These are phyloP conservation scores for Symmetrospora coprosmae DNA, from an alignment of 768 basidiomycete genomes.

Conservation along the genomic window DNA sequence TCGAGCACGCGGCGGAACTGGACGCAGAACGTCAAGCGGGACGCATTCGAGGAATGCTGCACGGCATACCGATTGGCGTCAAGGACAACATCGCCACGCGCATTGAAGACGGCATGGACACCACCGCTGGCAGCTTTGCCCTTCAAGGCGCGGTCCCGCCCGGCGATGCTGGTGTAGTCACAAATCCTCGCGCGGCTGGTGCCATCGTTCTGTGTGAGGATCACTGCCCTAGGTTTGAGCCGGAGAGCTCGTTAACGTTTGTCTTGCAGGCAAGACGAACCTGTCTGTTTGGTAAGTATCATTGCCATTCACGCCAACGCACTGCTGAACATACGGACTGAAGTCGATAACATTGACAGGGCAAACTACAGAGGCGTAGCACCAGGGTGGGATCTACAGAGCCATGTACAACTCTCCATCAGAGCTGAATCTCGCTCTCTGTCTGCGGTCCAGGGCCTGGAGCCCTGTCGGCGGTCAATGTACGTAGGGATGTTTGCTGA, in stretches of 20 bases:
- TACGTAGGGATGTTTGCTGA: constrained; percentile 46
- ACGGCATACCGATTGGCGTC: constrained; percentile 40
- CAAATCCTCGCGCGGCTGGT: constrained; percentile 36
- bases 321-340: too few species aligned
- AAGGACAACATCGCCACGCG: constrained; percentile 36
- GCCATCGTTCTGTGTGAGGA: constrained; percentile 36
- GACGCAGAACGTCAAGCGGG: constrained; percentile 36
- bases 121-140: constrained; percentile 40
- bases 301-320: too few species aligned
- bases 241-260: constrained; percentile 35
- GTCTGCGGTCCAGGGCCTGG: constrained; percentile 43
- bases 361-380: constrained; percentile 42
- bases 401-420: too few species aligned
- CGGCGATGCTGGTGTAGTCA: constrained; percentile 40
- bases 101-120: constrained; percentile 39
- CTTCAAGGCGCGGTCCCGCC: constrained; percentile 38
- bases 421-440: neutral
- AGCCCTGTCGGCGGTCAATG: constrained; percentile 48
- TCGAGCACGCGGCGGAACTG: constrained; percentile 37
- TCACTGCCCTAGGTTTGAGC: constrained; percentile 6
- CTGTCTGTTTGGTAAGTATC: constrained; percentile 49
- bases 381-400: neutral
- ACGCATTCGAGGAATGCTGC: constrained; percentile 36
- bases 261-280: constrained; percentile 43
- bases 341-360: too few species aligned